Conservation (phyloP, 164 flowering plant species). For the Protea cynaroides region DNA sequence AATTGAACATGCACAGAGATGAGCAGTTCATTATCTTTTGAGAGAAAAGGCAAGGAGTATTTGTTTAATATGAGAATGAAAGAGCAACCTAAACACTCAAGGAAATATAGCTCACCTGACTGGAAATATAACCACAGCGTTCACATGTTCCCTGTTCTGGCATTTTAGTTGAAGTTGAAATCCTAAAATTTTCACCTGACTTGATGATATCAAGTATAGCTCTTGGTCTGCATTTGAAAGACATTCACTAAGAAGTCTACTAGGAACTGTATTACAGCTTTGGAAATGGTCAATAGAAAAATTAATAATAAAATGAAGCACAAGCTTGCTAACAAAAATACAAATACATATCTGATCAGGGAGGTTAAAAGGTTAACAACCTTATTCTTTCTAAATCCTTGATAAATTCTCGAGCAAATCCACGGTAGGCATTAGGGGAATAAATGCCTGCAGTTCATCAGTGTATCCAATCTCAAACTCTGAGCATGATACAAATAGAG, state of each 20-base stretch:
- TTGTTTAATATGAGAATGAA: background rate
- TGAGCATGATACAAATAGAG: too few species aligned
- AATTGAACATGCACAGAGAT: too few species aligned
- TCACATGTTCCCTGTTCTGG: conserved; percentile 98
- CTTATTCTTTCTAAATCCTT: conserved; percentile 91
- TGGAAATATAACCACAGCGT: conserved; percentile 96
- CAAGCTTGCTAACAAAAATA: background rate
- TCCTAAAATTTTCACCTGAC: conserved; percentile 92
- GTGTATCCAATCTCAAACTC: too few species aligned
- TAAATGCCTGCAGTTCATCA: conserved; percentile 65
- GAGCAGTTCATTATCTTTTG: too few species aligned
- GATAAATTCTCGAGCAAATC: conserved; percentile 97
- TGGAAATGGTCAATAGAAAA: too few species aligned
- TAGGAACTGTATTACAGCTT: background rate
- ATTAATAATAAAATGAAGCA: background rate
- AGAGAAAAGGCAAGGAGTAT: background rate
- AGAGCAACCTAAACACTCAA: background rate
- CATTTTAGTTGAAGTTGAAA: conserved; percentile 83
- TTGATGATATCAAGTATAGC: conserved; percentile 92
- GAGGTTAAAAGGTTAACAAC: conserved; percentile 23
- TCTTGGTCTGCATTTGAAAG: conserved; percentile 59
- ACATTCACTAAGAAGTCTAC: conserved; percentile 1
- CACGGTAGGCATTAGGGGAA: conserved; percentile 98
- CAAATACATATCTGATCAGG: background rate
- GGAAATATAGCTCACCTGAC: conserved; percentile 89